Conservation (phyloP, 2,329 filamentous ascomycete genomes). For the Cladosporium sp. region DNA sequence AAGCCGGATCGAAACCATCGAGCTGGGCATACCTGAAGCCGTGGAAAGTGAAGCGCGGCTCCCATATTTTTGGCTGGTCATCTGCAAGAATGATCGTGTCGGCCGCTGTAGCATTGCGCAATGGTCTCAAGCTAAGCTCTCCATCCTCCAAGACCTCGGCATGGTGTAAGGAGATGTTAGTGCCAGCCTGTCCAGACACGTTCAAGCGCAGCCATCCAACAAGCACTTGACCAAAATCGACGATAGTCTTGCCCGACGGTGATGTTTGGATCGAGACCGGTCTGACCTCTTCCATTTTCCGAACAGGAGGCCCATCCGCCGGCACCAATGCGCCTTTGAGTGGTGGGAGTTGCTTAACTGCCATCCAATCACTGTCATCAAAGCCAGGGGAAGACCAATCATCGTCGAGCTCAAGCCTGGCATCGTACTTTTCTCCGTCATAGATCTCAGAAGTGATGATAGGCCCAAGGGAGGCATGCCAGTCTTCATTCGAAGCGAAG, state of each 20-base stretch:
- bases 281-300: constrained; percentile 36
- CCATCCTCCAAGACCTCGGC: constrained; percentile 57
- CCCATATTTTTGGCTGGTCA: constrained; percentile 37
- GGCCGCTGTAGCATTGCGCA: constrained; percentile 45
- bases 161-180: constrained; percentile 51
- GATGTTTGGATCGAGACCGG: constrained; percentile 36
- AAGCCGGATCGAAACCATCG: constrained; percentile 44
- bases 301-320: constrained; percentile 49
- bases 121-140: constrained; percentile 45
- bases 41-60: constrained; percentile 55
- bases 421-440: constrained; percentile 55
- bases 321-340: constrained; percentile 39
- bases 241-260: constrained; percentile 48
- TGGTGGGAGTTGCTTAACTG: constrained; percentile 36
- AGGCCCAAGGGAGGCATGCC: constrained; percentile 40
- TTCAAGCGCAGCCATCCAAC: constrained; percentile 51
- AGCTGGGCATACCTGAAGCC: constrained; percentile 56
- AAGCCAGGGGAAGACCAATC: constrained; percentile 26
- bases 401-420: constrained; percentile 33
- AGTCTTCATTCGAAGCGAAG: constrained; percentile 42
- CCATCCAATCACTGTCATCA: constrained; percentile 33
- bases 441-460: constrained; percentile 49
- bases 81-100: constrained; percentile 44
- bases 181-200: constrained; percentile 40
- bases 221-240: constrained; percentile 62